Evolutionary conservation across 345 rosid genomes (phyloP).

Genomic region (Pugionium cornutum): DNA sequence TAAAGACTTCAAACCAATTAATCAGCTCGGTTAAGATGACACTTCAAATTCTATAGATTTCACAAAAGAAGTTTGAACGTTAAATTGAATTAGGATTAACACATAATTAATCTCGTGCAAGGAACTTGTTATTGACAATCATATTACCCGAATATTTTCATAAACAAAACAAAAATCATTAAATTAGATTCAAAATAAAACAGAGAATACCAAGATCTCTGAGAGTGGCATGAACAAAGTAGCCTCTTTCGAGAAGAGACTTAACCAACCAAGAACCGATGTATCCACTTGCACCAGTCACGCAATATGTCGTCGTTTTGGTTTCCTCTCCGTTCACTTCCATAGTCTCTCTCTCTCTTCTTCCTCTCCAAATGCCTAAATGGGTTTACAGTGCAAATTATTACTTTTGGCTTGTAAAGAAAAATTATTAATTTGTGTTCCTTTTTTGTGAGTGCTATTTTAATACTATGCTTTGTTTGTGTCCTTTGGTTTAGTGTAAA

Average conservation of each 20-base stretch:
- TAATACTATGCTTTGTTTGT: conserved; percentile 7
- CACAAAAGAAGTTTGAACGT: neutral
- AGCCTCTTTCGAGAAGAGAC: conserved; percentile 62
- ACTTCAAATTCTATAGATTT: neutral
- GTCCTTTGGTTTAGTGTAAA: neutral
- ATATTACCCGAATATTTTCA: neutral
- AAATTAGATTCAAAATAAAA: no score
- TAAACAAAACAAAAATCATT: no score
- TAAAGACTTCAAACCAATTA: neutral
- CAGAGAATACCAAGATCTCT: conserved; percentile 58
- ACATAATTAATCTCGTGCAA: neutral
- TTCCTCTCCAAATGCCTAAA: conserved; percentile 3
- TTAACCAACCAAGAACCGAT: conserved; percentile 81
- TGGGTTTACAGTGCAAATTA: conserved; percentile 16
- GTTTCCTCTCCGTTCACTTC: conserved; percentile 15
- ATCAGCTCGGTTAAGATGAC: neutral
- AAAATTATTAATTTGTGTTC: neutral
- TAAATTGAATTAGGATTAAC: neutral
- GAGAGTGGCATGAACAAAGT: conserved; percentile 68
- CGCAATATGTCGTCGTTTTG: conserved; percentile 54
- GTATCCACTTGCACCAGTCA: conserved; percentile 75
- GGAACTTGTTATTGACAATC: neutral
- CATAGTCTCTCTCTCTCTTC: conserved; percentile 3
- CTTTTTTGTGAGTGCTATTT: neutral
- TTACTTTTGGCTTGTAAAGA: conserved; percentile 18